A percentile compares a stretch with the other conserved stretches of the same genome.
These are phyloP conservation scores for Thamnidium elegans DNA, from an alignment of 192 early-diverging fungal genomes.

Conservation along the genomic window DNA sequence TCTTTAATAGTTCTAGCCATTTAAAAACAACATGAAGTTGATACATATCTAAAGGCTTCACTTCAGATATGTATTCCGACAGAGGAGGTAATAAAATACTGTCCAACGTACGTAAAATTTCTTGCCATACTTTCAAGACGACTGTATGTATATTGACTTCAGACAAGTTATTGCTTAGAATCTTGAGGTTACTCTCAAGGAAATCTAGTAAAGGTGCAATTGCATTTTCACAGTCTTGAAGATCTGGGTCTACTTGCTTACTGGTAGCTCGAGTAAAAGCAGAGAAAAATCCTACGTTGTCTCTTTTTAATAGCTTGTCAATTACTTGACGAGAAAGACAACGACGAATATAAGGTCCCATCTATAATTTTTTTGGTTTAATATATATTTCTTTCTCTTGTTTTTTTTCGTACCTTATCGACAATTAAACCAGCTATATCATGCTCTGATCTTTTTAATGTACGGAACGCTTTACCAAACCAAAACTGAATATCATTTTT, in stretches of 20 bases:
- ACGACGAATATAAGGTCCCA: conserved; percentile 58
- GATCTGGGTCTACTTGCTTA: conserved; percentile 36
- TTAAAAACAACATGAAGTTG: conserved; percentile 67
- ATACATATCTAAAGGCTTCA: conserved; percentile 57
- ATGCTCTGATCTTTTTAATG: conserved; percentile 61
- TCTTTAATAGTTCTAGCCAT: conserved; percentile 70
- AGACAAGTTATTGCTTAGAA: conserved; percentile 63
- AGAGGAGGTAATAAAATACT: conserved; percentile 70
- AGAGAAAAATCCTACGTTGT: conserved; percentile 45
- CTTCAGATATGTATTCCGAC: conserved; percentile 50
- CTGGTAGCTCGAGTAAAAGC: conserved; percentile 28
- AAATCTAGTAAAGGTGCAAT: conserved; percentile 75
- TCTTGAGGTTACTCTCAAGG: conserved; percentile 67
- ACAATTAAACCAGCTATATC: conserved; percentile 70
- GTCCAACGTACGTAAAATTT: conserved; percentile 66
- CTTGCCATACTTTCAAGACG: conserved; percentile 68
- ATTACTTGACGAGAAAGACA: conserved; percentile 64
- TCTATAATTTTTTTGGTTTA: conserved; percentile 38
- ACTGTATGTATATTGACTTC: conserved; percentile 65
- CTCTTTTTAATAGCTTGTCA: conserved; percentile 43
- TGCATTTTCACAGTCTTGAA: conserved; percentile 61
- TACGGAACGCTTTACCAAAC: conserved; percentile 75
- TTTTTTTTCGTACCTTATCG: conserved; percentile 66
- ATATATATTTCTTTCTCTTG: not conserved
- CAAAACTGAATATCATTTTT: conserved; percentile 78